These are phyloP conservation scores for Alternaria sp. DNA, from an alignment of 2,329 filamentous ascomycete genomes.

Conservation along the genomic window DNA sequence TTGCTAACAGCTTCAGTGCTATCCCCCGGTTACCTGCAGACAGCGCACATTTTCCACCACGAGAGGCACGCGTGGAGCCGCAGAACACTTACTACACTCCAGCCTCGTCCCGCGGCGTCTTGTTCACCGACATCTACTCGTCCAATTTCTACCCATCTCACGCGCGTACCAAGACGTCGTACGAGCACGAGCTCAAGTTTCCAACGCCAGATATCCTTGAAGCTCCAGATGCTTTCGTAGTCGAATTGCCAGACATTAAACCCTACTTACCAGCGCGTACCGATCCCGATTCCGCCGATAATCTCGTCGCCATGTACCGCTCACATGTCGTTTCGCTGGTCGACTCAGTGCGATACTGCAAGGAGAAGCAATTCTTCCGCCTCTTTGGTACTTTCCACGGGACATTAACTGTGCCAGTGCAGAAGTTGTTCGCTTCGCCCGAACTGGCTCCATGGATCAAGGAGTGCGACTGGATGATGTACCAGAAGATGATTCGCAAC, in stretches of 20 bases:
- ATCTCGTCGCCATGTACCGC: slow-evolving; percentile 84
- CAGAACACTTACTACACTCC: slow-evolving; percentile 41
- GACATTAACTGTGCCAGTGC: slow-evolving; percentile 93
- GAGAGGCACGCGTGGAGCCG: slow-evolving; percentile 35
- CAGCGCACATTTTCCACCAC: slow-evolving; percentile 54
- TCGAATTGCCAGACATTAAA: slow-evolving; percentile 85
- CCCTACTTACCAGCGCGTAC: slow-evolving; percentile 80
- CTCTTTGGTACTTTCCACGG: slow-evolving; percentile 95
- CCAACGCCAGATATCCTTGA: slow-evolving; percentile 62
- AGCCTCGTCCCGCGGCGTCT: slow-evolving; percentile 51
- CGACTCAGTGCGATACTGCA: slow-evolving; percentile 94
- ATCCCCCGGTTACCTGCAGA: slow-evolving; percentile 57
- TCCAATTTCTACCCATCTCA: slow-evolving; percentile 48
- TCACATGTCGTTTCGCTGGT: slow-evolving; percentile 95
- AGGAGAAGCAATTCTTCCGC: slow-evolving; percentile 95
- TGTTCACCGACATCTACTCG: slow-evolving; percentile 56
- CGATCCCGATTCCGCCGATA: slow-evolving; percentile 84
- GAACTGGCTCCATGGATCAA: slow-evolving; percentile 90
- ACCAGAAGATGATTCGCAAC: slow-evolving; percentile 95
- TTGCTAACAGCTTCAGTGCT: slow-evolving; percentile 36
- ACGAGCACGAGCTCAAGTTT: slow-evolving; percentile 69
- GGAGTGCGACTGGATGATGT: slow-evolving; percentile 93
- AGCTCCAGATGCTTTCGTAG: slow-evolving; percentile 69
- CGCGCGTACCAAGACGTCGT: slow-evolving; percentile 58
- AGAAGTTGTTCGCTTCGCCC: slow-evolving; percentile 85